Evolutionary conservation across 2,329 filamentous ascomycete species (phyloP).

Genomic region (Tympanopsis confertula): DNA sequence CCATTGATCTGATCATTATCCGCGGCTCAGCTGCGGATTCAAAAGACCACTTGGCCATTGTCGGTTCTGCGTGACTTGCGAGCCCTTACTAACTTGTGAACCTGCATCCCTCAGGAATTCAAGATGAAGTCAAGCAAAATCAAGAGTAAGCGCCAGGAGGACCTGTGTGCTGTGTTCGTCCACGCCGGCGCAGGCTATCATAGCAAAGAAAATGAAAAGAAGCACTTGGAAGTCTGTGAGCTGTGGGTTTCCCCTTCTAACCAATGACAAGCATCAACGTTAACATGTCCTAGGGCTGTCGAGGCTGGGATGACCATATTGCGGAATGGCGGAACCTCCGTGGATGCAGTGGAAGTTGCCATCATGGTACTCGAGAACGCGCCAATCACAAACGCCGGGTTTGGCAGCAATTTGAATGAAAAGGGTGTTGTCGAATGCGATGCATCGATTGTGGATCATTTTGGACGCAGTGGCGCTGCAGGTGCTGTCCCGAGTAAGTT

Average conservation of each 20-base stretch:
- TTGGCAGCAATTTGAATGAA: constrained; percentile 85
- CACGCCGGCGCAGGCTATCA: constrained; percentile 94
- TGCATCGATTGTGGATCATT: constrained; percentile 82
- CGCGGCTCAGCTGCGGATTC: too few relatives aligned
- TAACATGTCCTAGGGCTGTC: constrained; percentile 56
- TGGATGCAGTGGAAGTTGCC: constrained; percentile 83
- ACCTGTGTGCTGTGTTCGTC: constrained; percentile 79
- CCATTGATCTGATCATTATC: too few relatives aligned
- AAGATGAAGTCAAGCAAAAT: too few relatives aligned
- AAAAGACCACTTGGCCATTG: too few relatives aligned
- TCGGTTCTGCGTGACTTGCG: too few relatives aligned
- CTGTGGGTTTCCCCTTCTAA: constrained; percentile 47
- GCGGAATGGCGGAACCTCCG: constrained; percentile 64
- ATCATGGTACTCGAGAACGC: constrained; percentile 81
- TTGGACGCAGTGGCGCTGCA: constrained; percentile 82
- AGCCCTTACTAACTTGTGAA: too few relatives aligned
- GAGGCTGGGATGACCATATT: constrained; percentile 72
- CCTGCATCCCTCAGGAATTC: too few relatives aligned
- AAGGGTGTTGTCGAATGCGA: constrained; percentile 90
- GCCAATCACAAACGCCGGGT: constrained; percentile 93
- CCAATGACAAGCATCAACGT: not conserved
- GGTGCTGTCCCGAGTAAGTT: constrained; percentile 78
- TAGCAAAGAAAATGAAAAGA: constrained; percentile 70
- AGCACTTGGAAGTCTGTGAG: constrained; percentile 77
- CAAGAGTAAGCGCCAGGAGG: too few relatives aligned